phyloP scores from a whole-genome alignment of 2,329 filamentous ascomycete species.

The Neodidymelliopsis sp. region DNA sequence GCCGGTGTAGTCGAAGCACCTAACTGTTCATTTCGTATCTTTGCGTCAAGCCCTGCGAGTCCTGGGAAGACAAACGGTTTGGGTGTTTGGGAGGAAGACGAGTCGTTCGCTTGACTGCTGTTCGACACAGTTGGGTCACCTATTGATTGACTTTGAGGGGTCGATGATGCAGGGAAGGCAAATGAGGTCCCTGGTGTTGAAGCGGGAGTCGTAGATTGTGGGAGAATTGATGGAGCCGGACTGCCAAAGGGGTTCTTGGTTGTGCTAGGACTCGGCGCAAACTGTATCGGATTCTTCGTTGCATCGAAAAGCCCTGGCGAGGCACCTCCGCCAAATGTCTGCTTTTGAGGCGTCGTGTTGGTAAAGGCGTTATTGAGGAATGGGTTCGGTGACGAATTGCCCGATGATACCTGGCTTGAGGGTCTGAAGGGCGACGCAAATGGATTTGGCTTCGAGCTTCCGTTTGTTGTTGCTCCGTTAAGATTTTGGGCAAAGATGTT shows the following conservation, averaged over 20 bases:
- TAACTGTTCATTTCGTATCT: not conserved
- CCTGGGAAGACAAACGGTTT: constrained; percentile 23
- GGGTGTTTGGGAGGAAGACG: not conserved
- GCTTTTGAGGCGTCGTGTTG: not conserved
- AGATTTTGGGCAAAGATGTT: constrained; percentile 22
- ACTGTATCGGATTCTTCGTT: constrained; percentile 37
- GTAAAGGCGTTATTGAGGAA: constrained; percentile 18
- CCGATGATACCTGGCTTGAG: constrained; percentile 4
- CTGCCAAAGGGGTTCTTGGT: constrained; percentile 21
- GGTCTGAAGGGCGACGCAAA: constrained; percentile 31
- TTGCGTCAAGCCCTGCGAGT: not conserved
- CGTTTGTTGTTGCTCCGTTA: constrained; percentile 8
- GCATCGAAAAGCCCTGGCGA: constrained; percentile 42
- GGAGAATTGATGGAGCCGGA: constrained; percentile 1
- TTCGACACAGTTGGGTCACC: not conserved
- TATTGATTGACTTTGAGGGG: not conserved
- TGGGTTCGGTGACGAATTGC: constrained; percentile 15
- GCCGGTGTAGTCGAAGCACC: constrained; percentile 13
- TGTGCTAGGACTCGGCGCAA: constrained; percentile 20
- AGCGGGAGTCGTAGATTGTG: constrained; percentile 7
- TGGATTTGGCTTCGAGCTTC: constrained; percentile 21
- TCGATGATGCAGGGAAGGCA: not conserved
- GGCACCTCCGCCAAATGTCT: constrained; percentile 1
- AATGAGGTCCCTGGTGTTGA: constrained; percentile 14
- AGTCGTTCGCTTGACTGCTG: not conserved